Percentiles rank a stretch among this genome's conserved stretches.
These are phyloP conservation scores for Thelonectria olida DNA, from an alignment of 2,329 filamentous ascomycete genomes.

Conservation along the genomic window DNA sequence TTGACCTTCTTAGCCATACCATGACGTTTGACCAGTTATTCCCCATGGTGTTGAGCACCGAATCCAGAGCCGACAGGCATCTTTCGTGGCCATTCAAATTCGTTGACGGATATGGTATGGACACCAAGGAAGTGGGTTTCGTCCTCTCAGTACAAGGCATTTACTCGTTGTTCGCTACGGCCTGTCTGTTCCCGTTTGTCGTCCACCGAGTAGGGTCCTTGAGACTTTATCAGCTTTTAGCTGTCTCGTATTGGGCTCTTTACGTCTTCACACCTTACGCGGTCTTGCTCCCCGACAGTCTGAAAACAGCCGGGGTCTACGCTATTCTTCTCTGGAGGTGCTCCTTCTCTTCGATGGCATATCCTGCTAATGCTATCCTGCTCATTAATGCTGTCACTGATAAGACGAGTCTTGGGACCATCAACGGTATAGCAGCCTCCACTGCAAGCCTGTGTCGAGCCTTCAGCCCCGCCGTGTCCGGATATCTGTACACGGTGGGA, in stretches of 20 bases:
- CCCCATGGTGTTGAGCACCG: slow-evolving; percentile 87
- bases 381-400: slow-evolving; percentile 88
- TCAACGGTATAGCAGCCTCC: slow-evolving; percentile 92
- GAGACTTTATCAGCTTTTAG: slow-evolving; percentile 81
- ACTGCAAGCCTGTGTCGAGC: slow-evolving; percentile 89
- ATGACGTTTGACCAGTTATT: slow-evolving; percentile 96
- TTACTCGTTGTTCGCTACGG: slow-evolving; percentile 87
- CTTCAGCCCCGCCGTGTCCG: slow-evolving; percentile 88
- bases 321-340: slow-evolving; percentile 88
- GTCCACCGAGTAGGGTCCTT: slow-evolving; percentile 80
- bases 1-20: slow-evolving; percentile 73
- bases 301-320: slow-evolving; percentile 81
- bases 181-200: slow-evolving; percentile 83
- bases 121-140: slow-evolving; percentile 84
- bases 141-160: slow-evolving; percentile 89
- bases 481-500: slow-evolving; percentile 83
- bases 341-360: slow-evolving; percentile 89
- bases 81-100: slow-evolving; percentile 85
- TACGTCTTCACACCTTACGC: slow-evolving; percentile 92
- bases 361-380: slow-evolving; percentile 89
- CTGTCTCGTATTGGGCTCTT: slow-evolving; percentile 84
- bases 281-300: slow-evolving; percentile 77
- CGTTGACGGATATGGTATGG: slow-evolving; percentile 83
- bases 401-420: slow-evolving; percentile 83
- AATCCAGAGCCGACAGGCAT: slow-evolving; percentile 57